Base-by-base conservation (phyloP, 2,329 filamentous ascomycete species). In the Fusarium nanum region DNA sequence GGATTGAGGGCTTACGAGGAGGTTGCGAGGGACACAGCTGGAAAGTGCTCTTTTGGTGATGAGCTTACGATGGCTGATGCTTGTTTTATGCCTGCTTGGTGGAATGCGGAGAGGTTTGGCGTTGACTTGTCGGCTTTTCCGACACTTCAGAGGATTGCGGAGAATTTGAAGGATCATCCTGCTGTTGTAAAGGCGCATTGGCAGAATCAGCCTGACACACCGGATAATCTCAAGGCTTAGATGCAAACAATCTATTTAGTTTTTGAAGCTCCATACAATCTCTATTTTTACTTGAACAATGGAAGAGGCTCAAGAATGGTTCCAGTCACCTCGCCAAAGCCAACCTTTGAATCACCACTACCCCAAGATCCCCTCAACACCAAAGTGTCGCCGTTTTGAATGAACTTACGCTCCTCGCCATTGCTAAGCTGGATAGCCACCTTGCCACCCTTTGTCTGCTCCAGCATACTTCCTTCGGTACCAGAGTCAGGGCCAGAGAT, bases 291-390 rank as follows among this genome's bases (percentile, higher is more conserved):
- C 52, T 76, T 78, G 25, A 78, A 80, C 8, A 80, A 58, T 14
- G 75, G 73, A 46, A 79, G 61, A 1, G 80, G 72, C 0, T 77
- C 72, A 25, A 76, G 64, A 20, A 94, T 90, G 40, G 78, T 87
- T 16, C 91, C 92, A 22, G 83, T 82, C 70, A 91, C 93, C 68
- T 93, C 88, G 4, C 93, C 92, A 78, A 95, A 95, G 0, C 93
- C 93, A 27, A 96, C 90, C 55, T 90, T 82, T n/a, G 81, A 85
- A 5, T 89, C 88, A 30, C 90, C 87, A 58, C 88, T 85, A 1
- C 90, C 91, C 73, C 88, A 91, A 10, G 86, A 85, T 2, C 93
- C 93, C 2, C 86, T 85, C 41, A 95, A 84, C 2, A 85, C 85
- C 14, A 94, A 78, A 4, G 54, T 73, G 13, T 74, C 72, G 2